Percentiles rank a stretch among this genome's conserved stretches.
Evolutionary conservation across 2,329 filamentous ascomycete genomes (phyloP).

Genomic region (Lizonia empirigonia): DNA sequence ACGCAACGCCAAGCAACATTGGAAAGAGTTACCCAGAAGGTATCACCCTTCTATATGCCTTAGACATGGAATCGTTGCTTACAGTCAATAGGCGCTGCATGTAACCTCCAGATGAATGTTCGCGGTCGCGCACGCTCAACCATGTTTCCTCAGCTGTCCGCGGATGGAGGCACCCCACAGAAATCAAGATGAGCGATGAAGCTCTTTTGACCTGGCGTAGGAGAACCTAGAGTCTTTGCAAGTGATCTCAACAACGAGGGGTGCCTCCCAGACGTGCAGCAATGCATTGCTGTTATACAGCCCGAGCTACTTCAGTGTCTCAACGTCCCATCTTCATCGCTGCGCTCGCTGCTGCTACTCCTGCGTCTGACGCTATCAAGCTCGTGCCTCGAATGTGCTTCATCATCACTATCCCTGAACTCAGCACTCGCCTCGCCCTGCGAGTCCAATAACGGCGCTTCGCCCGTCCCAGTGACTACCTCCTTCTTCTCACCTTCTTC

Average conservation of each 20-base stretch:
- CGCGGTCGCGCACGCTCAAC: too few relatives aligned
- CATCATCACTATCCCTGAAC: conserved; percentile 49
- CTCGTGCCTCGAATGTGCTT: conserved; percentile 34
- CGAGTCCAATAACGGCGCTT: conserved; percentile 28
- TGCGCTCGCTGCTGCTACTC: conserved; percentile 14
- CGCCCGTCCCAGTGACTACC: conserved; percentile 30
- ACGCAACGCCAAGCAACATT: too few relatives aligned
- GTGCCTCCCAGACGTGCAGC: neutral
- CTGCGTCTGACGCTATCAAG: conserved; percentile 34
- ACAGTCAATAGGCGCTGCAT: too few relatives aligned
- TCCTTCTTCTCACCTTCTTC: conserved; percentile 57
- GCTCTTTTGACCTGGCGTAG: too few relatives aligned
- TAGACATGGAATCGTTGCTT: too few relatives aligned
- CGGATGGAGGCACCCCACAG: too few relatives aligned
- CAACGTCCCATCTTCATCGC: conserved; percentile 41
- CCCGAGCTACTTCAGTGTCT: conserved; percentile 37
- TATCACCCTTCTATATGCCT: too few relatives aligned
- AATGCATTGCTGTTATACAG: neutral
- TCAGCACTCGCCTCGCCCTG: conserved; percentile 20
- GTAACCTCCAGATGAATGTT: too few relatives aligned
- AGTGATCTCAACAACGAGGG: neutral
- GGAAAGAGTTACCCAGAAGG: too few relatives aligned
- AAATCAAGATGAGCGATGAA: too few relatives aligned
- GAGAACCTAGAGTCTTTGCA: neutral
- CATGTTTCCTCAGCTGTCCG: too few relatives aligned